These are phyloP conservation scores for Leccinum fibrillosum DNA, from an alignment of 768 basidiomycete species.

Conservation along the genomic window DNA sequence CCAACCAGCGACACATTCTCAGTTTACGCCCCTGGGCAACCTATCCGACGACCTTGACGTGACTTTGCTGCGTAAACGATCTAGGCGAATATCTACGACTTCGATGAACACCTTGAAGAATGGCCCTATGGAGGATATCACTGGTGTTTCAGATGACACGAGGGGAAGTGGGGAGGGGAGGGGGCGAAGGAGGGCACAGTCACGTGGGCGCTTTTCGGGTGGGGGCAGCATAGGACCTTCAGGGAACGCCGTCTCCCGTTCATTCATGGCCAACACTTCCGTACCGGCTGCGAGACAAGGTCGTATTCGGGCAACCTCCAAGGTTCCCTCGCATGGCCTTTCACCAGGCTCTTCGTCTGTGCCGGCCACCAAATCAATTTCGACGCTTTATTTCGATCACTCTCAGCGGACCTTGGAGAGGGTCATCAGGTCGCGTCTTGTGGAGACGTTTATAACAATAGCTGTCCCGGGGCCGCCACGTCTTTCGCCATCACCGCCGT, in stretches of 20 bases:
- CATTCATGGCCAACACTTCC: constrained; percentile 16
- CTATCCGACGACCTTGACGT: constrained; percentile 71
- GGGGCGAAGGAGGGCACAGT: constrained; percentile 44
- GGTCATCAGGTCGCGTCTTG: constrained; percentile 66
- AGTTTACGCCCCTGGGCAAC: constrained; percentile 54
- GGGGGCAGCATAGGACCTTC: constrained; percentile 14
- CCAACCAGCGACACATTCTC: constrained; percentile 60
- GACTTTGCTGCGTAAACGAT: constrained; percentile 53
- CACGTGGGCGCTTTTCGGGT: constrained; percentile 40
- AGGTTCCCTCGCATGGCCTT: constrained; percentile 40
- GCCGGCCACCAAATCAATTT: constrained; percentile 1
- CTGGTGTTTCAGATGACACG: constrained; percentile 23
- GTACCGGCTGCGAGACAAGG: constrained; percentile 34
- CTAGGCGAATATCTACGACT: constrained; percentile 57
- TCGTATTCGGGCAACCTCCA: constrained; percentile 51
- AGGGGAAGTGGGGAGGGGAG: constrained; percentile 29
- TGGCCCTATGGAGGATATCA: constrained; percentile 44
- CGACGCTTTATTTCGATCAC: constrained; percentile 48
- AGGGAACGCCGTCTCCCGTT: constrained; percentile 14
- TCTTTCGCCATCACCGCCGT: constrained; percentile 26
- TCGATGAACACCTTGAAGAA: constrained; percentile 51
- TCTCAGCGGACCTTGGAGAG: constrained; percentile 70
- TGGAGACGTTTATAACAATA: constrained; percentile 73
- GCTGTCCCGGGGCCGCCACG: constrained; percentile 35
- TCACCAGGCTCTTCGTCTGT: constrained; percentile 10